Evolutionary conservation across 2,329 filamentous ascomycete species (phyloP).

Genomic region (Colletotrichum trifolii): DNA sequence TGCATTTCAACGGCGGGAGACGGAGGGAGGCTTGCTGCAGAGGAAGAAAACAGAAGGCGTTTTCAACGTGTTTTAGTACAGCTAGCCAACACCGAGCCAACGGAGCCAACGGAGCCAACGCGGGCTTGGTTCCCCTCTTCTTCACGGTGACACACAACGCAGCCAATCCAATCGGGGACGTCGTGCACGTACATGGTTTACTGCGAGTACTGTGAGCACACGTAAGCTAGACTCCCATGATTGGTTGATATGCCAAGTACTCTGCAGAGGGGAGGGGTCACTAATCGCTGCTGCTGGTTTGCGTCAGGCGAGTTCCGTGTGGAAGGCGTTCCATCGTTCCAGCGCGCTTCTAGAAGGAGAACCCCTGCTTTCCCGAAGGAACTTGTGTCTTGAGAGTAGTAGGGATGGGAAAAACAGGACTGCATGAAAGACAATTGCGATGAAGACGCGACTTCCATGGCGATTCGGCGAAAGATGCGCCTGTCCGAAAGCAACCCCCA

Average conservation of each 20-base stretch:
- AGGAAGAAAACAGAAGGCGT: background rate
- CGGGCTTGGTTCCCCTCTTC: too few species aligned
- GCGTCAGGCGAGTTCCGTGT: constrained; percentile 30
- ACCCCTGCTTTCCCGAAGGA: constrained; percentile 14
- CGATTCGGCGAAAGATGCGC: too few species aligned
- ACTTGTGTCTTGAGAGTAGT: background rate
- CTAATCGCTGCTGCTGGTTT: constrained; percentile 17
- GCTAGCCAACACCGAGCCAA: constrained; percentile 1
- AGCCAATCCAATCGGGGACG: background rate
- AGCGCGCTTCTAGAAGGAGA: constrained; percentile 33
- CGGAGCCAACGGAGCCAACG: background rate
- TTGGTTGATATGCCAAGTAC: too few species aligned
- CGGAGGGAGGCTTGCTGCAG: background rate
- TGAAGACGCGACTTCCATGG: too few species aligned
- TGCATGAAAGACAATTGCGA: constrained; percentile 14
- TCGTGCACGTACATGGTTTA: too few species aligned
- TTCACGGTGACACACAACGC: background rate
- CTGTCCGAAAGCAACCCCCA: too few species aligned
- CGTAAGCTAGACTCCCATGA: too few species aligned
- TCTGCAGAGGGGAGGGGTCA: background rate
- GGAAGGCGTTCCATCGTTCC: constrained; percentile 18
- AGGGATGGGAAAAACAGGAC: constrained; percentile 2
- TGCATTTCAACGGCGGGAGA: too few species aligned
- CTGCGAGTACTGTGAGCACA: too few species aligned
- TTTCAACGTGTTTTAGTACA: constrained; percentile 30